A percentile compares a stretch with the other conserved stretches of the same genome.
phyloP scores from a whole-genome alignment of 352 stramenopile genomes.

The Elongisporangium prolatum region DNA sequence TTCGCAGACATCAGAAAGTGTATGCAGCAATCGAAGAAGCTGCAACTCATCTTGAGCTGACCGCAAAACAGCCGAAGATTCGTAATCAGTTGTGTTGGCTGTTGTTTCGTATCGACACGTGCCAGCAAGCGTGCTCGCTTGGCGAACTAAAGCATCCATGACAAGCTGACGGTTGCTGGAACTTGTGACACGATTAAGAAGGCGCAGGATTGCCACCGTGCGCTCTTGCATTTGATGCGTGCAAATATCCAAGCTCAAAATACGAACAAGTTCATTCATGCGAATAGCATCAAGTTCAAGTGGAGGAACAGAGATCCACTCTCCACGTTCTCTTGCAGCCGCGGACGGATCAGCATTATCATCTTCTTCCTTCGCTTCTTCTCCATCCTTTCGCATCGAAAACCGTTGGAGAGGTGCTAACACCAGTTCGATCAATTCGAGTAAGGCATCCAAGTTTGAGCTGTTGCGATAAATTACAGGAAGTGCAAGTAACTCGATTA shows the following conservation, averaged over 20 bases:
- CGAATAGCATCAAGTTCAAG: constrained; percentile 46
- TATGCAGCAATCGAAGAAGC: constrained; percentile 95
- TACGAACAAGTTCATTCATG: constrained; percentile 58
- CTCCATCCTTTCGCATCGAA: constrained; percentile 13
- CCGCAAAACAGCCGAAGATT: constrained; percentile 73
- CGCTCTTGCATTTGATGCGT: constrained; percentile 79
- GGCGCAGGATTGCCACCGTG: constrained; percentile 72
- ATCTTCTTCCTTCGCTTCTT: constrained; percentile 43
- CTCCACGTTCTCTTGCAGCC: constrained; percentile 4
- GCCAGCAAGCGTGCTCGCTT: constrained; percentile 44
- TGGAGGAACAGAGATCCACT: constrained; percentile 69
- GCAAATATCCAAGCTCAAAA: constrained; percentile 79
- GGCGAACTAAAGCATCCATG: constrained; percentile 60
- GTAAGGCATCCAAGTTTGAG: constrained; percentile 90
- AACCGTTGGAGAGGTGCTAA: constrained; percentile 85
- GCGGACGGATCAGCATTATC: constrained; percentile 11
- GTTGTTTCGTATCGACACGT: constrained; percentile 25
- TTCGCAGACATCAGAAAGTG: constrained; percentile 84
- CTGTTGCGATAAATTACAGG: constrained; percentile 83
- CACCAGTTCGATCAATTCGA: constrained; percentile 90
- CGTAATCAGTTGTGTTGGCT: constrained; percentile 30
- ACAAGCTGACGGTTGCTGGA: constrained; percentile 46
- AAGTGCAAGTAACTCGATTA: constrained; percentile 89
- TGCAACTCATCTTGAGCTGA: constrained; percentile 91
- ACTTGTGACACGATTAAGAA: constrained; percentile 55